Evolutionary conservation across 108 stramenopile species (phyloP), one percentile per base, ranked within the genome.

Genomic region (Nitzschia inconspicua): DNA sequence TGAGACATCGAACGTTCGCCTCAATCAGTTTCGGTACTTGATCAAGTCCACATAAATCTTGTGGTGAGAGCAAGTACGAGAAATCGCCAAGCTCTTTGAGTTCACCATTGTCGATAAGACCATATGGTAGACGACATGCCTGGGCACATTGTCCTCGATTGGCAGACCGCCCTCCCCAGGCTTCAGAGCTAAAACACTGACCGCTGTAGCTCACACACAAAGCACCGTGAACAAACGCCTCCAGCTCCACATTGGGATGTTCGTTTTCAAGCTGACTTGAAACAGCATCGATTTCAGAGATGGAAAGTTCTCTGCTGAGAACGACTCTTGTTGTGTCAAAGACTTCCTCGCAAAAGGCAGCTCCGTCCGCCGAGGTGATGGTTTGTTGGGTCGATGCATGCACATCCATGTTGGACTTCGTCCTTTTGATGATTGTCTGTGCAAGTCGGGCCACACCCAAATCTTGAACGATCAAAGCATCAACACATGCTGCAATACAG

Each of bases 81-180:
- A 82, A 66, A 47, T 81, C 75, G 27, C 75, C 79, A 35, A 85
- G 41, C 26, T 82, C 76, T 35, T 42, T 68, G 11, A 82, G 49
- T 31, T 82, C 75, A 1, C 86, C 83, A 47, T 84, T 80, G 41
- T 73, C 66, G 59, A 84, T 79, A 27, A 89, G 55, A 0, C 79
- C 83, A 64, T 89, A 89, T 0, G 88, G 88, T 19, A 86, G 43
- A 23, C 88, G 63, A 70, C 88, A 89, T 4, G 83, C 88, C 65
- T 89, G 88, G 0, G 88, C 88, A 65, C 88, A 89, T 65, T 89
- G 88, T 22, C 88, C 84, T 14, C 82, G 69, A 65, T 89, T 89
- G 24, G 84, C 88, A 42, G 56, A 60, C 35, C 88, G 71, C 23
- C 84, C 88, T 8, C 88, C 88, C 82, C 80, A 81, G 4, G 80